Evolutionary conservation across 2,329 filamentous ascomycete genomes (phyloP).

Genomic region (Cladobotryum mycophilum): DNA sequence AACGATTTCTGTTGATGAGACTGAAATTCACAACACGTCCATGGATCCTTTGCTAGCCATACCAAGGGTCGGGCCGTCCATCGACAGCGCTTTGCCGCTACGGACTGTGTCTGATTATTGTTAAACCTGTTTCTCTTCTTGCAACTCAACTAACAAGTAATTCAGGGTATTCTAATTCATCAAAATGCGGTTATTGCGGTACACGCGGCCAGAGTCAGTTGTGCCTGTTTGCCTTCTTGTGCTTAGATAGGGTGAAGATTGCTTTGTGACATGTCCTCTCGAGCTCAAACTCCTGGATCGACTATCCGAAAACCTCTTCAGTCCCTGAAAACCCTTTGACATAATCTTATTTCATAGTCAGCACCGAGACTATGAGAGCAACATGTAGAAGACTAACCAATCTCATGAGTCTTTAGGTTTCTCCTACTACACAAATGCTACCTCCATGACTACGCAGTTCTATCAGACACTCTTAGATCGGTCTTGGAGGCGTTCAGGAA

Average conservation of each 20-base stretch:
- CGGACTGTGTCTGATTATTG: neutral
- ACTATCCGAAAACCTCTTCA: too few species aligned
- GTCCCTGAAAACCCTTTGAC: too few species aligned
- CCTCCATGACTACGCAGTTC: constrained; percentile 54
- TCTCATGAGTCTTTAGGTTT: constrained; percentile 49
- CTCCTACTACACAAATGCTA: constrained; percentile 63
- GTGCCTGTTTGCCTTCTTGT: constrained; percentile 27
- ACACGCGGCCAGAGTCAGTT: constrained; percentile 43
- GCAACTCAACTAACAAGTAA: neutral
- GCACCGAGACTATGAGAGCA: neutral
- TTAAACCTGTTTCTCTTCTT: neutral
- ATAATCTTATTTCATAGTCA: too few species aligned
- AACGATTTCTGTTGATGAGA: too few species aligned
- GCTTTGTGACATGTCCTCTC: neutral
- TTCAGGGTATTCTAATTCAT: constrained; percentile 46
- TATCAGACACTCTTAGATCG: constrained; percentile 69
- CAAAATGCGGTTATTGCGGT: constrained; percentile 49
- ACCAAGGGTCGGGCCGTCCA: too few species aligned
- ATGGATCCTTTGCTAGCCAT: too few species aligned
- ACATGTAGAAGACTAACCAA: neutral
- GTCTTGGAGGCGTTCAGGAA: constrained; percentile 70
- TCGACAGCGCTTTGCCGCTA: too few species aligned
- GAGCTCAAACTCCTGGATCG: too few species aligned
- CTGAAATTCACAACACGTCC: too few species aligned
- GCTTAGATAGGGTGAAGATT: too few species aligned